Base-by-base conservation (phyloP, 305 asterid species). In the Fraxinus greggii region DNA sequence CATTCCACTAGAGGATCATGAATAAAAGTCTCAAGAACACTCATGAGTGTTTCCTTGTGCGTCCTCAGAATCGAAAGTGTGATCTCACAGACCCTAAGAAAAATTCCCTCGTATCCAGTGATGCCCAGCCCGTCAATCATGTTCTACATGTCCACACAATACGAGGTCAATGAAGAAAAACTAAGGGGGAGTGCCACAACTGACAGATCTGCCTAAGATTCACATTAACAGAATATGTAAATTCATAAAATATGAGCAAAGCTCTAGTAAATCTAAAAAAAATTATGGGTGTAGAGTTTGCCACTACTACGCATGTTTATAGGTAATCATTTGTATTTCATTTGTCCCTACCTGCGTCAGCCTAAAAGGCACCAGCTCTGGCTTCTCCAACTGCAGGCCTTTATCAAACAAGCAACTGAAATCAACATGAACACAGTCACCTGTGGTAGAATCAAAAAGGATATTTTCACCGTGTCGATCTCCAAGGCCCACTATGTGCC, bases 1-100 rank as follows among this genome's bases (percentile, higher is more conserved):
- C 99, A 96, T 85, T 96, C 99, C 82, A 96, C 99, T 21, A 96
- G 97, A 82, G 99, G 99, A 82, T 96, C 99, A 24, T 96, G 99
- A 85, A 96, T 93, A 84, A 96, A 96, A 78, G 98, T 96, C 86
- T 96, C 99, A 54, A 96, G 89, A 81, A 94, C 94, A 84, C 93
- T 94, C 98, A 94, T 94, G 72, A 96, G 92, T n/a, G 97, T 91
- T 88, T 96, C 99, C 89, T 95, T 91, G 92, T 96, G 91, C 26
- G 85, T 87, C 92, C 99, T 91, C 77, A 96, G 88, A 45, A 91
- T 89, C 51, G 95, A 90, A 85, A 96, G 98, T 78, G 95, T 94
- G 82, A 96, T 96, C 93, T 94, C 99, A 26, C 94, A 91, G 83
- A 94, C 97, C 89, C 89, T 92, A 80, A 93, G 85, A 89, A 92